Conservation (phyloP, 306 rosid genomes). For the Vachellia collinsii region DNA sequence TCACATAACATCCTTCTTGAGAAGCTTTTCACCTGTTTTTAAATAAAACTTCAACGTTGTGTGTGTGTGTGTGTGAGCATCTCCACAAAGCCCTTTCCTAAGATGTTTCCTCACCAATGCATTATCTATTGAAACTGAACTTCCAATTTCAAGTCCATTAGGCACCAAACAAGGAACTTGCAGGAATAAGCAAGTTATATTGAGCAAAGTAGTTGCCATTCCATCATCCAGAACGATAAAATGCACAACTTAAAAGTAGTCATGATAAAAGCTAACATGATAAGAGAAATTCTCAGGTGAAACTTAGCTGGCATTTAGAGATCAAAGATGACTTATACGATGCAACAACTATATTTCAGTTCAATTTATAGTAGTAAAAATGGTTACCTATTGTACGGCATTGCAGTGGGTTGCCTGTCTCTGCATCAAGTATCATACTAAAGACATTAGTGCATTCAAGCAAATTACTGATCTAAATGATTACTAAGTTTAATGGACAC, state of each 20-base stretch:
- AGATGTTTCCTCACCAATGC: background rate
- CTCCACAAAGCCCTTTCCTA: background rate
- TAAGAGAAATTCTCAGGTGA: background rate
- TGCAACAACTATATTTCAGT: background rate
- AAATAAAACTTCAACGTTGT: background rate
- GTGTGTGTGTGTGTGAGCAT: background rate
- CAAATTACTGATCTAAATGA: background rate
- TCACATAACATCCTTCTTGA: background rate
- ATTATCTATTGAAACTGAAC: background rate
- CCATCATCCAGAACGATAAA: background rate
- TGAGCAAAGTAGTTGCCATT: background rate
- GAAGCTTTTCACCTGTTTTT: background rate
- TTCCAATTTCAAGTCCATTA: background rate
- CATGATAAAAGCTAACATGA: background rate
- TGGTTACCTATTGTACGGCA: conserved; percentile 64
- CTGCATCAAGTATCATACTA: conserved; percentile 45
- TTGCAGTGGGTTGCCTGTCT: conserved; percentile 58
- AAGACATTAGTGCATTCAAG: conserved; percentile 35
- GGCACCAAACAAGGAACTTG: background rate
- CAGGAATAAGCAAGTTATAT: background rate
- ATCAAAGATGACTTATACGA: conserved; percentile 9
- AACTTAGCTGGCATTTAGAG: background rate
- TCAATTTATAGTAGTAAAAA: conserved; percentile 8
- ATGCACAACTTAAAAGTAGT: background rate
- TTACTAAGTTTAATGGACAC: background rate